Percentiles rank a stretch among this genome's conserved stretches.
phyloP scores from a whole-genome alignment of 345 rosid species.

The Salix caprea region DNA sequence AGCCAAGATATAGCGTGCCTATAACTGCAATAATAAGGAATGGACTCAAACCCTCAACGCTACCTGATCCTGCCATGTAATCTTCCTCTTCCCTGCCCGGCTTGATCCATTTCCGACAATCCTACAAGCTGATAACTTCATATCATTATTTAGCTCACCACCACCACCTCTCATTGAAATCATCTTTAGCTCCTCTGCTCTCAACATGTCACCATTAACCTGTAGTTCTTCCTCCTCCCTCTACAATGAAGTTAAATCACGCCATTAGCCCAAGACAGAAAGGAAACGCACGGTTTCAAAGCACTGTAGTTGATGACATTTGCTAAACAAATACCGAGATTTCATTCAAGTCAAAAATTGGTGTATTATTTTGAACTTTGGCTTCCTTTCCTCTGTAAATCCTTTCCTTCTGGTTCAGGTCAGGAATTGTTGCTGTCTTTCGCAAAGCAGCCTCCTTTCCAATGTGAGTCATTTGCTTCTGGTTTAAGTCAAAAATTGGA shows the following conservation, averaged over 20 bases:
- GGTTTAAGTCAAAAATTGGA: conserved; percentile 37
- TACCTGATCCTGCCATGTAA: conserved; percentile 92
- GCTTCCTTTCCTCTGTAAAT: conserved; percentile 41
- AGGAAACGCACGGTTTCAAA: neutral
- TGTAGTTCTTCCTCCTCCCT: conserved; percentile 72
- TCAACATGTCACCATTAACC: conserved; percentile 29
- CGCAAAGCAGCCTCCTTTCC: conserved; percentile 23
- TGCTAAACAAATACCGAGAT: conserved; percentile 54
- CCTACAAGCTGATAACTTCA: conserved; percentile 58
- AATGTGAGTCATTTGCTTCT: conserved; percentile 28
- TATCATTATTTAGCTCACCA: conserved; percentile 45
- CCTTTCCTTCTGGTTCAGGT: conserved; percentile 39
- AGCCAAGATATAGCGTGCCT: conserved; percentile 11
- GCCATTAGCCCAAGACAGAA: conserved; percentile 8
- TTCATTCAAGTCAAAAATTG: conserved; percentile 75
- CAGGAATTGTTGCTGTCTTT: conserved; percentile 11
- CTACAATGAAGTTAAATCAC: conserved; percentile 33
- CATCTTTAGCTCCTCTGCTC: conserved; percentile 38
- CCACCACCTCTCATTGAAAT: conserved; percentile 33
- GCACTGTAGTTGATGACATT: neutral
- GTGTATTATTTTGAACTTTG: conserved; percentile 23
- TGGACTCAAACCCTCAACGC: conserved; percentile 61
- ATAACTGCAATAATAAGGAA: conserved; percentile 3
- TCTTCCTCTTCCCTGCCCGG: conserved; percentile 75
- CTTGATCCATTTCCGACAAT: conserved; percentile 47